phyloP scores from a whole-genome alignment of 805 yeast species.

The Pichia californica region DNA sequence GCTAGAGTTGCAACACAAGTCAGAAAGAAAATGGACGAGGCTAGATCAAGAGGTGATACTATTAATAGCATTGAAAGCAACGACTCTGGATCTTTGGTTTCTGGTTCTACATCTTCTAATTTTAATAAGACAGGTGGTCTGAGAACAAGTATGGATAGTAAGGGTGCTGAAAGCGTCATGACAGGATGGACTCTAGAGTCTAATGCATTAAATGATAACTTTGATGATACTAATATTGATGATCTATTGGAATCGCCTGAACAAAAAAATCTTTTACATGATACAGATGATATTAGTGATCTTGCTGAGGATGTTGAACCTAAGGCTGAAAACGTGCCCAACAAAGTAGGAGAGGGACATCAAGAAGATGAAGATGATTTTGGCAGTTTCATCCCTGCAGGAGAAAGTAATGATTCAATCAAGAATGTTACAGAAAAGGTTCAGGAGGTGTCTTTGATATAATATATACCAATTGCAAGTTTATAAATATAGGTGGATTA shows the following conservation, averaged over 20 bases:
- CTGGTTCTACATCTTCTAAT: not conserved
- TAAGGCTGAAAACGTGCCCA: not conserved
- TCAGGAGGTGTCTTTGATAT: not conserved
- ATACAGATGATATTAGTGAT: not conserved
- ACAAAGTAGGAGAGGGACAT: conserved; percentile 10
- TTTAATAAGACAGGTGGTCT: not conserved
- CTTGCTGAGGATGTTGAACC: conserved; percentile 18
- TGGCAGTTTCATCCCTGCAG: conserved; percentile 28
- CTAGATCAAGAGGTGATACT: conserved; percentile 29
- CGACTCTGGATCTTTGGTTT: conserved; percentile 3
- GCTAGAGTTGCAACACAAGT: conserved; percentile 86
- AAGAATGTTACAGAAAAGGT: not conserved
- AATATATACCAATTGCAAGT: too few species aligned
- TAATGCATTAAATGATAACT: conserved; percentile 5
- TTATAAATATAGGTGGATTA: too few species aligned
- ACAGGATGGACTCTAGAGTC: conserved; percentile 11
- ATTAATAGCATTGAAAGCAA: conserved; percentile 7
- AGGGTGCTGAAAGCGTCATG: conserved; percentile 12
- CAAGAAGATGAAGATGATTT: conserved; percentile 27
- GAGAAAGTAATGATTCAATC: not conserved
- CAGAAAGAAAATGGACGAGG: conserved; percentile 78
- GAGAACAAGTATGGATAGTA: conserved; percentile 10
- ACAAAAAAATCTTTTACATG: not conserved
- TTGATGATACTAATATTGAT: conserved; percentile 9
- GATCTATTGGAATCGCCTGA: conserved; percentile 4